phyloP scores from a whole-genome alignment of 257 asterid species.

The Thymus quinquecostatus region DNA sequence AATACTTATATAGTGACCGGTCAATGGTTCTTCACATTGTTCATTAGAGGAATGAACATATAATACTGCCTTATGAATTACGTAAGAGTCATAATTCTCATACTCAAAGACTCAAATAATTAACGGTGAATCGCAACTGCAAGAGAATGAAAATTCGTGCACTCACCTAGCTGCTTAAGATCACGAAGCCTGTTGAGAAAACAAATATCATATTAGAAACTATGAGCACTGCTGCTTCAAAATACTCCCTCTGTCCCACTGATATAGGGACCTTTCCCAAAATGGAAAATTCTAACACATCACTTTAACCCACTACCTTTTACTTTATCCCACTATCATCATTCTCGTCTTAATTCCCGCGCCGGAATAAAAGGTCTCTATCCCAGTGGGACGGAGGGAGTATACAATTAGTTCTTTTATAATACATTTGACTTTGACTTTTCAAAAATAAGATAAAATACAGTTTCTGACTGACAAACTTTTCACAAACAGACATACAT shows the following conservation, averaged over 20 bases:
- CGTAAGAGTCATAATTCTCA: neutral
- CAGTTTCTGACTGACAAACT: neutral
- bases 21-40: neutral
- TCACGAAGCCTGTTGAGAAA: conserved; percentile 82
- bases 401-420: neutral
- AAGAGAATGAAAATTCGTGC: conserved; percentile 14
- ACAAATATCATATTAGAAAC: conserved; percentile 33
- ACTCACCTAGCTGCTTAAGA: conserved; percentile 91
- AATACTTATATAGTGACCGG: neutral
- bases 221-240: neutral
- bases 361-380: too few relatives aligned
- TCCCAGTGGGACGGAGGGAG: too few relatives aligned
- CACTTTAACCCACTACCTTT: too few relatives aligned
- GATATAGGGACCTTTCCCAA: too few relatives aligned
- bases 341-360: too few relatives aligned
- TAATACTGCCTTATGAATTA: neutral
- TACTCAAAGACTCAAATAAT: conserved; percentile 12
- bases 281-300: too few relatives aligned
- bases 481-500: neutral
- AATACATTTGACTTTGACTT: neutral
- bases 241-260: too few relatives aligned
- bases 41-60: conserved; percentile 2
- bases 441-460: neutral
- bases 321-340: too few relatives aligned
- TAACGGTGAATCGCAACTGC: neutral